phyloP scores from a whole-genome alignment of 2,329 filamentous ascomycete genomes.

The Beauveria sp. region DNA sequence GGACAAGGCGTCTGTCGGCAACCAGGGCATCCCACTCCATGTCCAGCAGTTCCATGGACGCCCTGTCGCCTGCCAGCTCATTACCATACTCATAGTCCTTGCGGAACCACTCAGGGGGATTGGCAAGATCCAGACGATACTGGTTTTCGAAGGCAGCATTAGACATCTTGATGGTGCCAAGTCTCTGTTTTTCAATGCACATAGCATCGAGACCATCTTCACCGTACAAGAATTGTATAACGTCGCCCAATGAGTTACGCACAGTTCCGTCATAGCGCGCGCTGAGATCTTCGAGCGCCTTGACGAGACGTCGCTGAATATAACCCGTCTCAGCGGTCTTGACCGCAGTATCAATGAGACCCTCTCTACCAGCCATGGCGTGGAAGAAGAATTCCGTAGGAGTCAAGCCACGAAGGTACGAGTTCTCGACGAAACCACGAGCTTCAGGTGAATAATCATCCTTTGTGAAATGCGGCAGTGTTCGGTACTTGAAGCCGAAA shows the following conservation, averaged over 20 bases:
- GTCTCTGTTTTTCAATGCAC: slow-evolving; percentile 84
- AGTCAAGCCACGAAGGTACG: slow-evolving; percentile 89
- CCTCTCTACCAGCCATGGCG: slow-evolving; percentile 99
- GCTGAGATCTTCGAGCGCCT: slow-evolving; percentile 95
- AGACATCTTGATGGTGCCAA: slow-evolving; percentile 79
- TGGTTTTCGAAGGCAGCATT: slow-evolving; percentile 69
- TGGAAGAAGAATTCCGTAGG: slow-evolving; percentile 99
- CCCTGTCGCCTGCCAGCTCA: slow-evolving; percentile 80
- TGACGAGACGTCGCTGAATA: slow-evolving; percentile 96
- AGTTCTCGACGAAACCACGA: slow-evolving; percentile 97
- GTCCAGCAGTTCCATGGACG: slow-evolving; percentile 79
- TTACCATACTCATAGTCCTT: slow-evolving; percentile 64
- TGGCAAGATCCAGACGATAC: slow-evolving; percentile 70
- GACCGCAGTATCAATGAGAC: slow-evolving; percentile 98
- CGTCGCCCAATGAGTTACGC: slow-evolving; percentile 90
- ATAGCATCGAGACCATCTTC: slow-evolving; percentile 94
- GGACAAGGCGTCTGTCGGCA: slow-evolving; percentile 67
- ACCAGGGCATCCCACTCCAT: slow-evolving; percentile 75
- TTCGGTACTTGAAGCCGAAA: slow-evolving; percentile 97
- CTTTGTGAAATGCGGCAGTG: slow-evolving; percentile 95
- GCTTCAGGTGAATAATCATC: slow-evolving; percentile 98
- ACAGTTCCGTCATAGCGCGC: slow-evolving; percentile 97
- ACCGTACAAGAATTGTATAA: slow-evolving; percentile 95
- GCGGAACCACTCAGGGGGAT: slow-evolving; percentile 52
- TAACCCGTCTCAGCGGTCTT: slow-evolving; percentile 99